These are phyloP conservation scores for Annulohypoxylon maeteangense DNA, from an alignment of 495 filamentous ascomycete genomes.

Conservation along the genomic window DNA sequence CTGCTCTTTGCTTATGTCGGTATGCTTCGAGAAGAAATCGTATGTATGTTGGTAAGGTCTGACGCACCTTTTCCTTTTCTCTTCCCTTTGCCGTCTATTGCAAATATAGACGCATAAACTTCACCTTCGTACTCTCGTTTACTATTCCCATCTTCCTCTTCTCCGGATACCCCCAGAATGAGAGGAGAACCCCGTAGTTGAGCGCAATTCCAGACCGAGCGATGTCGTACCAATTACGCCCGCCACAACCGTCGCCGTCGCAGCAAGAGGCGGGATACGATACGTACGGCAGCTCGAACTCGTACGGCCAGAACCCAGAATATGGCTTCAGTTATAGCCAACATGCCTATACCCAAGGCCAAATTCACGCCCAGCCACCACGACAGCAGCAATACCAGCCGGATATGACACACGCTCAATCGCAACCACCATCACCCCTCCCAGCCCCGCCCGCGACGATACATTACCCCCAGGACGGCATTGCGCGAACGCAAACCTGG, in stretches of 20 bases:
- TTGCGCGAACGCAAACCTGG: conserved; percentile 35
- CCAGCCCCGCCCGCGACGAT: neutral
- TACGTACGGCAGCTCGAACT: conserved; percentile 9
- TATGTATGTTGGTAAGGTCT: conserved; percentile 7
- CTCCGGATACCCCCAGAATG: conserved; percentile 13
- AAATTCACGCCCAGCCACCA: neutral
- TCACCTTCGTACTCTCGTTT: neutral
- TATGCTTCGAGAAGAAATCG: conserved; percentile 14
- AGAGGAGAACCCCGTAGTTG: conserved; percentile 12
- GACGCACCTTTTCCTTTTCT: neutral
- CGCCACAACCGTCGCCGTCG: conserved; percentile 13
- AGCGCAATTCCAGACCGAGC: conserved; percentile 12
- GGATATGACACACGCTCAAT: conserved; percentile 24
- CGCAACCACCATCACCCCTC: conserved; percentile 1
- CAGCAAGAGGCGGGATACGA: conserved; percentile 15
- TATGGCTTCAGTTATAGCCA: conserved; percentile 17
- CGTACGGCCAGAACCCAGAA: neutral
- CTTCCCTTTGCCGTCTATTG: neutral
- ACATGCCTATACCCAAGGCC: conserved; percentile 7
- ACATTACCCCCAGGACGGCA: conserved; percentile 11
- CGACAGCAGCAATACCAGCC: conserved; percentile 17
- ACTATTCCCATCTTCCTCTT: neutral
- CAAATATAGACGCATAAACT: neutral
- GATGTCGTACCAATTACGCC: conserved; percentile 41
- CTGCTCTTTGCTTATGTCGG: neutral